Conservation (phyloP, 306 rosid species). For the Begonia masoniana region DNA sequence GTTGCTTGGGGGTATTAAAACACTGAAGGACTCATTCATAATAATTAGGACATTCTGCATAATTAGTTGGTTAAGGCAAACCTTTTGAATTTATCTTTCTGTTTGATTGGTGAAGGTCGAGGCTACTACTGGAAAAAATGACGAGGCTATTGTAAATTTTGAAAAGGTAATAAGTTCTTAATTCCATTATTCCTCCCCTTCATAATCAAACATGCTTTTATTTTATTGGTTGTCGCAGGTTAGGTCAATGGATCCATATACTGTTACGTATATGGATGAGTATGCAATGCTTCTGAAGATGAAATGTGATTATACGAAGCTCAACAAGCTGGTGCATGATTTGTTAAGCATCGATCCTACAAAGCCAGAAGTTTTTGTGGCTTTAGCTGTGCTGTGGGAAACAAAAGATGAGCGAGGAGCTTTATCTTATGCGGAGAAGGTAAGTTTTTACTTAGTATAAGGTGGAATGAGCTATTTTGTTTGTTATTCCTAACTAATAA, state of each 20-base stretch:
- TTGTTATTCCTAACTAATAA: too few relatives aligned
- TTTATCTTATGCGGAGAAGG: slow-evolving; percentile 92
- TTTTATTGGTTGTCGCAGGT: slow-evolving; percentile 49
- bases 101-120: slow-evolving; percentile 58
- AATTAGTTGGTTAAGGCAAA: background rate
- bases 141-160: slow-evolving; percentile 86
- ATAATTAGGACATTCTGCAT: too few relatives aligned
- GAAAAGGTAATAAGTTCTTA: slow-evolving; percentile 49
- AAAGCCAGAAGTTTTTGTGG: slow-evolving; percentile 94
- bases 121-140: slow-evolving; percentile 89
- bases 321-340: slow-evolving; percentile 83
- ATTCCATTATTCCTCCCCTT: too few relatives aligned
- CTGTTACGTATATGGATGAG: slow-evolving; percentile 92
- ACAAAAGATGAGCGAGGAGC: slow-evolving; percentile 88
- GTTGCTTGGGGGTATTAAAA: too few relatives aligned
- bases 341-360: slow-evolving; percentile 77
- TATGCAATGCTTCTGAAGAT: slow-evolving; percentile 93
- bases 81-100: slow-evolving; percentile 9
- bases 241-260: slow-evolving; percentile 79
- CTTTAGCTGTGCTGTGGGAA: slow-evolving; percentile 90
- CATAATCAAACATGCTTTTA: background rate
- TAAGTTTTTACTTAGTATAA: slow-evolving; percentile 7
- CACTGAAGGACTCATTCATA: too few relatives aligned
- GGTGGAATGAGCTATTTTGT: too few relatives aligned
- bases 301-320: slow-evolving; percentile 80